phyloP scores from a whole-genome alignment of 768 basidiomycete genomes.

The Rhodotorula diobovata region DNA sequence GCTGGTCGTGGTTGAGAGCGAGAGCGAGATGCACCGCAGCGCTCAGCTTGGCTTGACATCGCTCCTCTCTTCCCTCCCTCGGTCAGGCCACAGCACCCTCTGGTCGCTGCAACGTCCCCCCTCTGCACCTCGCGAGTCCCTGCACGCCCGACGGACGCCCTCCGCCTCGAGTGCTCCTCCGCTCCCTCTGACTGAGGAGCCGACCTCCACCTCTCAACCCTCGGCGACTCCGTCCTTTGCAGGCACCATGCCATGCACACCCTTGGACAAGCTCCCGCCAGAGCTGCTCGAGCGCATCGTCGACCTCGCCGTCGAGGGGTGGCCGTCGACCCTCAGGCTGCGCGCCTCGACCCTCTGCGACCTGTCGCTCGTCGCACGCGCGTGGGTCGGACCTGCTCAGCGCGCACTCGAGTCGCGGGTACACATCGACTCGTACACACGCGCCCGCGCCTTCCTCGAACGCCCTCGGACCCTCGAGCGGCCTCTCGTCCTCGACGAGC shows the following conservation, averaged over 20 bases:
- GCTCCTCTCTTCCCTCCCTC: too few relatives aligned
- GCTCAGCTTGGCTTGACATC: neutral
- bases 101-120: too few relatives aligned
- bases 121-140: too few relatives aligned
- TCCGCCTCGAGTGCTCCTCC: too few relatives aligned
- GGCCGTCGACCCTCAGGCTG: constrained; percentile 5
- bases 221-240: too few relatives aligned
- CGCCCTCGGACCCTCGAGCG: neutral
- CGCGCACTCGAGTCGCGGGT: constrained; percentile 17
- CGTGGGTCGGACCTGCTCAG: constrained; percentile 16
- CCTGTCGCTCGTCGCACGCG: constrained; percentile 3
- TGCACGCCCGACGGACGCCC: too few relatives aligned
- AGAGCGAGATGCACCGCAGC: too few relatives aligned
- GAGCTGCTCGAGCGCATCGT: constrained; percentile 18
- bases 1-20: neutral
- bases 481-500: constrained; percentile 14
- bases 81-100: too few relatives aligned
- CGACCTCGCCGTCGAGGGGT: constrained; percentile 18
- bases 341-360: constrained; percentile 6
- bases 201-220: too few relatives aligned
- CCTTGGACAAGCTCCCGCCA: constrained; percentile 7
- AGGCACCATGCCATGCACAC: neutral
- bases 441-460: constrained; percentile 2
- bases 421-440: constrained; percentile 13
- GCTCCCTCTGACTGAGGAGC: too few relatives aligned